Base-by-base conservation (phyloP, 768 basidiomycete species). In the Tulasnella calospora region DNA sequence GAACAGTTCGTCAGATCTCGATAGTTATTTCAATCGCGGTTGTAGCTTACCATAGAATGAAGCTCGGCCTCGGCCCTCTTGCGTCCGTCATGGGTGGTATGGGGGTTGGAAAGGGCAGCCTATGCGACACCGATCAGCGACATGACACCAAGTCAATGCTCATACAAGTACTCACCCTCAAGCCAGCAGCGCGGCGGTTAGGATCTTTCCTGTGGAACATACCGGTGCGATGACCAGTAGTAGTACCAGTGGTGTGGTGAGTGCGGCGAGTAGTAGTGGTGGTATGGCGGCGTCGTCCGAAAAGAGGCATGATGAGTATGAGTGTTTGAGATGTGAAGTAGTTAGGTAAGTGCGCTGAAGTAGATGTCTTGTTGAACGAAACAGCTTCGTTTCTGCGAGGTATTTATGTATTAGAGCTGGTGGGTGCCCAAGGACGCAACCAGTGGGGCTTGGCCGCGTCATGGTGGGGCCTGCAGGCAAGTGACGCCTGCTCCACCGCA, bases 31-130 rank as follows among this genome's bases (percentile, higher is more conserved):
- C 51, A 21, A 23, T 19, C 4, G 10, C 61, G 61, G 6, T 6
- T 27, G 30, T 15, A 3, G 33, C 61, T 27, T 67, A 67, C 88
- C 88, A 88, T 89, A 36, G 81, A 74, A 44, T 82, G 83, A 23
- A 88, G 85, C 81, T 88, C 86, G 30, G 83, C 83, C 81, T 88
- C 87, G 5, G 88, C 88, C 78, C 86, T 85, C 80, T 85, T 85
- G 17, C 88, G 84, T 4, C 87, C 87, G n/a, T 81, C 70, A 13
- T 81, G 84, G 5, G 87, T 87, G 9, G 88, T 89, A 73, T 88
- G 87, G 2, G 89, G 88, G 80, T 88, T 89, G n/a, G 86, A 78
- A 6, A 89, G 83, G 3, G 88, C 87, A 44, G 87, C 86, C 83
- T 86, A 71, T 47, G 76, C 38, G 72, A 0, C 9, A 7, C 7